phyloP scores from a whole-genome alignment of 176 grass and related monocot genomes.

The Melocanna baccifera region DNA sequence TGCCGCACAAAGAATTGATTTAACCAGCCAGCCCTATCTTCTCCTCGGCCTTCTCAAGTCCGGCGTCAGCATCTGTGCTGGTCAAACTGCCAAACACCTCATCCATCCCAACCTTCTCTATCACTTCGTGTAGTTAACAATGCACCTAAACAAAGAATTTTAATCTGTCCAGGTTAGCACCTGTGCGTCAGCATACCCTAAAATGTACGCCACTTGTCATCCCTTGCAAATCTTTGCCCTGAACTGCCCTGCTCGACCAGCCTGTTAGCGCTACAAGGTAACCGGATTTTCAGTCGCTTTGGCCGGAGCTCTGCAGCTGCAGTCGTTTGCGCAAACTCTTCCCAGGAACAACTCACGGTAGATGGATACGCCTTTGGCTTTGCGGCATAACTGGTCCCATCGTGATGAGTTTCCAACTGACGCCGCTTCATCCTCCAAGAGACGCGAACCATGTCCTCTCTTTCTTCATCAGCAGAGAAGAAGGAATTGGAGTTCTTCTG shows the following conservation, averaged over 20 bases:
- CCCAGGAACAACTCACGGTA: constrained; percentile 18
- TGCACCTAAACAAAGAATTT: constrained; percentile 38
- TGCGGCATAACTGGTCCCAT: not conserved
- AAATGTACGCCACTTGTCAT: constrained; percentile 33
- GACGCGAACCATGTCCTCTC: constrained; percentile 39
- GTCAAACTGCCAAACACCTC: constrained; percentile 6
- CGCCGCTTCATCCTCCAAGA: constrained; percentile 43
- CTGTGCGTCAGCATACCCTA: constrained; percentile 34
- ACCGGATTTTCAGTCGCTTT: constrained; percentile 52
- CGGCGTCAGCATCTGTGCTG: constrained; percentile 42
- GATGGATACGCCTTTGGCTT: constrained; percentile 21
- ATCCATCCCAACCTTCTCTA: not conserved
- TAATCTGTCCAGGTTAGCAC: constrained; percentile 41
- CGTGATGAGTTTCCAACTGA: constrained; percentile 20
- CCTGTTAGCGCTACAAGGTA: constrained; percentile 15
- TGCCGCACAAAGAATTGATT: constrained; percentile 57
- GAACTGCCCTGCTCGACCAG: constrained; percentile 36
- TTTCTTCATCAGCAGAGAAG: constrained; percentile 47
- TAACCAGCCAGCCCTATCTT: constrained; percentile 36
- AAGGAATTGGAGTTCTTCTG: constrained; percentile 19
- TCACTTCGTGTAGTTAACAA: constrained; percentile 38
- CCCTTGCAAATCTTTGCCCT: constrained; percentile 27
- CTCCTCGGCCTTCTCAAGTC: constrained; percentile 25
- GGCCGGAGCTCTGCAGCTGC: constrained; percentile 28
- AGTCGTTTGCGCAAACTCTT: not conserved